Evolutionary conservation across 2,329 filamentous ascomycete species (phyloP), one percentile per base, ranked within the genome.

Genomic region (Ascosphaera apis): DNA sequence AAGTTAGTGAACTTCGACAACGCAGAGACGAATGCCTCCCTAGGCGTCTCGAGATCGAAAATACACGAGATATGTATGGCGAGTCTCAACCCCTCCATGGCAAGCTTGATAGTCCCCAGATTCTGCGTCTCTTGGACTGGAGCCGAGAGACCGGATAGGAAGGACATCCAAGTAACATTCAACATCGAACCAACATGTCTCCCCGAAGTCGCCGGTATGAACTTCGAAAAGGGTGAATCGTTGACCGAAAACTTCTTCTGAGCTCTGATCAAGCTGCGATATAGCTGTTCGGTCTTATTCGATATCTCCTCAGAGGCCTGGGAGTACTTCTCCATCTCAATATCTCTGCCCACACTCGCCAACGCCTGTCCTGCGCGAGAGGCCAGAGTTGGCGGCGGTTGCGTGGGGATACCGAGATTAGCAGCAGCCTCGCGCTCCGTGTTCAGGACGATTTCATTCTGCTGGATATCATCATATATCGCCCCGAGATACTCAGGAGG

Each of bases 131-230:
- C 84, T 47, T 95, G 88, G 52, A 88, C 84, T 45, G 91, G 80
- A 35, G 80, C 84, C 1, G 86, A 93, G 17, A 98, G 66, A 0
- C 84, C 84, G 3, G 86, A 95, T 48, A 98, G 77, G 54, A 93
- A 91, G 7, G 86, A 92, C 86, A 95, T 98, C 88, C 88, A 98
- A 0, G 83, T 91, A 16, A 92, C 83, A 47, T 92, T 84, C 50
- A 98, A 95, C 88, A 98, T 98, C 1, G 88, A 83, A 0, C 88
- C 88, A 35, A 93, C 79, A 53, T 98, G 88, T 47, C 82, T 86
- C 52, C 82, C 84, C 0, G 84, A 95, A 1, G 82, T 88, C 3
- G 88, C 88, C 1, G 82, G 79, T 37, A 98, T 91, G 54, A 88
- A 98, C 39, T 62, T 73, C 57, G 64, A 75, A 47, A 54, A 56